These are phyloP conservation scores for Gyromitra esculenta DNA, from an alignment of 2,329 filamentous ascomycete genomes.

Conservation along the genomic window DNA sequence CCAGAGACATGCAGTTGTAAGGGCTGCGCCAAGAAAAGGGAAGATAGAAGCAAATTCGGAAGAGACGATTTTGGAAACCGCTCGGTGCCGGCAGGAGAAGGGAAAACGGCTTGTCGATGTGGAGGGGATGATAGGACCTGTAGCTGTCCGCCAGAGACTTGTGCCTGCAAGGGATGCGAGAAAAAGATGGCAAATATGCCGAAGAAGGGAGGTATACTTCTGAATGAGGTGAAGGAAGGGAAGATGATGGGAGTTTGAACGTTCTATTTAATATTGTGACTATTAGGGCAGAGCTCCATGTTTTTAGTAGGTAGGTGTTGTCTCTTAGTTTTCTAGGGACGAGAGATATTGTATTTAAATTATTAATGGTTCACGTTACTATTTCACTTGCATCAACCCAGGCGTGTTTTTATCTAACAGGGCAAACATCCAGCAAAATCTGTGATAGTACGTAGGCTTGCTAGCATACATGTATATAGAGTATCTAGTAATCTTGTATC, in stretches of 20 bases:
- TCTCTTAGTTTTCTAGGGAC: not conserved
- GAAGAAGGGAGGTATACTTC: not conserved
- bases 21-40: conserved; percentile 38
- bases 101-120: conserved; percentile 32
- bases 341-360: not conserved
- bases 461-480: too few relatives aligned
- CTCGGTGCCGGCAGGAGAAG: not conserved
- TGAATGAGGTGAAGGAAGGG: not conserved
- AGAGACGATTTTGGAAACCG: conserved; percentile 20
- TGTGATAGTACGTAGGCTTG: not conserved
- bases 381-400: not conserved
- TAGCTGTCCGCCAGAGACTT: conserved; percentile 23
- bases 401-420: not conserved
- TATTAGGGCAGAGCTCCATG: not conserved
- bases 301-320: not conserved
- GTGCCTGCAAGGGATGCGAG: conserved; percentile 24
- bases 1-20: conserved; percentile 30
- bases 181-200: conserved; percentile 14
- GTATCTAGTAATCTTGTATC: not conserved
- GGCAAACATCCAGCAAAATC: not conserved
- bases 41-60: conserved; percentile 1
- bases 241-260: not conserved
- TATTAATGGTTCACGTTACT: not conserved
- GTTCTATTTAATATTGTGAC: not conserved
- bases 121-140: conserved; percentile 21